Base-by-base conservation (phyloP, 192 early-diverging fungal genomes). In the Oehlia diaphana region DNA sequence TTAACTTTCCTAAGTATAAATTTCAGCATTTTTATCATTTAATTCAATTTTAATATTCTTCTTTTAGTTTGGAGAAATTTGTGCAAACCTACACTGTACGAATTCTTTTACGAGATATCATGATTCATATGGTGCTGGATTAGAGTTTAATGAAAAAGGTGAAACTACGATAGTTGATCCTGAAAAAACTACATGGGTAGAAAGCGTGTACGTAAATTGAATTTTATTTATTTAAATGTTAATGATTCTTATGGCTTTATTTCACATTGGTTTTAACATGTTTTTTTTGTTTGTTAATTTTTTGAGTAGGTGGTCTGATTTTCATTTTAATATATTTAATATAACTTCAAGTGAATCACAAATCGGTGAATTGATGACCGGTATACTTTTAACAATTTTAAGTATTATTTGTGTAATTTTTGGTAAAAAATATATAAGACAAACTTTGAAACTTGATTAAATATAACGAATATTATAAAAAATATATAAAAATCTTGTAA, bases 71-170 rank as follows among this genome's bases (percentile, higher is more conserved):
- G 80, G 81, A 2, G 83, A 90, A 77, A 84, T 82, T 58, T 90
- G 89, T 63, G 81, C 86, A 7, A 79, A 78, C 4, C 49, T 82
- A 31, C 74, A 84, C 26, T 90, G 89, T 66, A 77, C 86, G 42
- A 67, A 63, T 16, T 84, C 86, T 9, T 73, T 88, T 66, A 90
- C 89, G n/a, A 76, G 83, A 12, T 90, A 87, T 49, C 87, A 90
- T 78, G 85, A 88, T 26, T 82, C 89, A 1, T 90, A 85, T 78
- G 89, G 89, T 14, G 73, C 79, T 44, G 89, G 89, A 28, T 76
- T 90, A 67, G 72, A 72, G 12, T 83, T 83, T 70, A 67, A 83
- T 67, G 81, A 85, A 58, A 66, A 84, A 2, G 84, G 80, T 5
- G 26, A 63, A 5, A 80, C 81, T 28, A 77, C 53, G 39, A 85